Evolutionary conservation across 176 grass and related monocot species (phyloP).

Genomic region (maize (Zea mays)): DNA sequence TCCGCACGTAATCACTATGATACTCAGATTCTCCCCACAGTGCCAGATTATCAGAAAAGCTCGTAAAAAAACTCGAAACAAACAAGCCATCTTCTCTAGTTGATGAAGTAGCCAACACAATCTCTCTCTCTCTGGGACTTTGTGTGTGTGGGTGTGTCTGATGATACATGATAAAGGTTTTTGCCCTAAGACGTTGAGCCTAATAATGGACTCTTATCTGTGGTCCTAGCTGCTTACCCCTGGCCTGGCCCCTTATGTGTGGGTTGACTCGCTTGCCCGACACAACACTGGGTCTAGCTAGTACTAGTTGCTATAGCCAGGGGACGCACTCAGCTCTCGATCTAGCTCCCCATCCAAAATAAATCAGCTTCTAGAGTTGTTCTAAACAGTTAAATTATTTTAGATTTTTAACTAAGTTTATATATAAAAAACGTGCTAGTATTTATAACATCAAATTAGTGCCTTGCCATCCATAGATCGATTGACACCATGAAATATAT

Average conservation of each 20-base stretch:
- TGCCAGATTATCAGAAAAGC: too few relatives aligned
- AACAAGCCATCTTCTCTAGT: too few relatives aligned
- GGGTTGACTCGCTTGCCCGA: constrained; percentile 12
- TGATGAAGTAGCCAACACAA: too few relatives aligned
- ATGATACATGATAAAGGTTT: neutral
- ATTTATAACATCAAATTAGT: neutral
- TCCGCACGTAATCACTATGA: too few relatives aligned
- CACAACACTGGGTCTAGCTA: too few relatives aligned
- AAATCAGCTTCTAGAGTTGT: neutral
- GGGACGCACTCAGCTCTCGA: too few relatives aligned
- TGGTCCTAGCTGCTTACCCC: neutral
- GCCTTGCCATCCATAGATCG: too few relatives aligned
- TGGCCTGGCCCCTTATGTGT: too few relatives aligned
- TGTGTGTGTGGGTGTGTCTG: neutral
- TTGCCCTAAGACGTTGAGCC: constrained; percentile 30
- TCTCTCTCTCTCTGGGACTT: too few relatives aligned
- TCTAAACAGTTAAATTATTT: neutral
- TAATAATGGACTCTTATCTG: constrained; percentile 36
- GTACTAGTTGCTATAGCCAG: too few relatives aligned
- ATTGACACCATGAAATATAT: neutral
- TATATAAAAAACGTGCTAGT: neutral
- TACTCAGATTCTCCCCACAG: too few relatives aligned
- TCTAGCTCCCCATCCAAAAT: neutral
- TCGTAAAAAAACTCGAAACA: too few relatives aligned
- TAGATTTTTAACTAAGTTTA: neutral